phyloP scores from a whole-genome alignment of 106 monocot genomes.

The Agapanthus africanus region DNA sequence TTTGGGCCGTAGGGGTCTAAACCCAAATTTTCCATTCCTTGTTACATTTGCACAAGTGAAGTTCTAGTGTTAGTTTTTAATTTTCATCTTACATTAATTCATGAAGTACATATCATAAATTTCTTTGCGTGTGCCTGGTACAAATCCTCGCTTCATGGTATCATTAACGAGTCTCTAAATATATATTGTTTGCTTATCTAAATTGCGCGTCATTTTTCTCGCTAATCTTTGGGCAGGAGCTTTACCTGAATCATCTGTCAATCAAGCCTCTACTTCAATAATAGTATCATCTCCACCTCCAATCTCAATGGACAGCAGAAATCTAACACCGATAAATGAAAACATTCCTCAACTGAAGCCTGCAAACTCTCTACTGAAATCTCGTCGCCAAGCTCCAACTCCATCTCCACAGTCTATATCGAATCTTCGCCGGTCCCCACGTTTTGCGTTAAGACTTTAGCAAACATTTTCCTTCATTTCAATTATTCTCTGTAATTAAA shows the following conservation, averaged over 20 bases:
- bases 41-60: not conserved
- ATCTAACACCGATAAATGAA: conserved; percentile 8
- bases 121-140: not conserved
- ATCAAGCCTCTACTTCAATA: conserved; percentile 10
- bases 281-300: conserved; percentile 27
- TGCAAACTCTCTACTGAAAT: not conserved
- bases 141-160: not conserved
- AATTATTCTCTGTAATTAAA: not conserved
- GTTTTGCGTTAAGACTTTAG: conserved; percentile 12
- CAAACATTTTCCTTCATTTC: not conserved
- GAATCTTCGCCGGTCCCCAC: conserved; percentile 16
- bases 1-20: no score
- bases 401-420: conserved; percentile 10
- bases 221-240: not conserved
- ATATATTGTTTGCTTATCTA: not conserved
- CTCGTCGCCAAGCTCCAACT: not conserved
- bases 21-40: no score
- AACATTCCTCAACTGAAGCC: not conserved
- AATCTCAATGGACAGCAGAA: conserved; percentile 14
- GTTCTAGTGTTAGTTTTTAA: not conserved
- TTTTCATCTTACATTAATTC: not conserved
- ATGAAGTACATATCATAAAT: not conserved
- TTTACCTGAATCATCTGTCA: not conserved
- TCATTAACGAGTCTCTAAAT: not conserved
- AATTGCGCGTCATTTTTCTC: not conserved